Evolutionary conservation across 148 eudicot genomes (phyloP).

Genomic region (Chenopodium berlandieri): DNA sequence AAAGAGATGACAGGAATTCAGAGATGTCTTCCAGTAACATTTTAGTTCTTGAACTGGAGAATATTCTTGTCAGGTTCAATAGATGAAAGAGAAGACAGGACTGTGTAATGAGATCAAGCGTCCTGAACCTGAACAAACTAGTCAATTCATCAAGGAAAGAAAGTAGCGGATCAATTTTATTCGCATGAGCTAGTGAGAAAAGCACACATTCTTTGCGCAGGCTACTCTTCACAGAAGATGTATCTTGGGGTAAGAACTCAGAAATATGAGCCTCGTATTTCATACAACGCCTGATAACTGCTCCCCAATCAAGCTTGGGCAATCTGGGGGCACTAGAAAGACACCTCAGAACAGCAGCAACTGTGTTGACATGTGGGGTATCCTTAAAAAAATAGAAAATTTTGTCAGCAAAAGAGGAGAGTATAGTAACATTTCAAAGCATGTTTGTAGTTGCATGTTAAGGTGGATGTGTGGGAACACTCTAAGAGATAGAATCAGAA

Average conservation of each 20-base stretch:
- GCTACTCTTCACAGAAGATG: conserved; percentile 38
- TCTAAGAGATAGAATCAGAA: no score
- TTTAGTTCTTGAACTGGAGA: conserved; percentile 70
- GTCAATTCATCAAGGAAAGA: conserved; percentile 76
- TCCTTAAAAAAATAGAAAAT: neutral
- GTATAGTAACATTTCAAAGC: neutral
- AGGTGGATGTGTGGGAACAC: no score
- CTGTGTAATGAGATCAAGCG: conserved; percentile 69
- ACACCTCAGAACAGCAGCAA: conserved; percentile 63
- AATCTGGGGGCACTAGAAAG: conserved; percentile 81
- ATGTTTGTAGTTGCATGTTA: neutral
- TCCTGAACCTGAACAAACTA: conserved; percentile 68
- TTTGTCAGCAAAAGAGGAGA: conserved; percentile 5
- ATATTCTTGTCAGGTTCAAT: conserved; percentile 52
- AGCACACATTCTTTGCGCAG: conserved; percentile 69
- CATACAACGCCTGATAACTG: conserved; percentile 74
- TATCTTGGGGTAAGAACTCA: conserved; percentile 28
- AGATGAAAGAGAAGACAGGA: conserved; percentile 61
- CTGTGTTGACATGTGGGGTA: conserved; percentile 44
- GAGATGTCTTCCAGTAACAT: conserved; percentile 65
- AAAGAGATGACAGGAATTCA: conserved; percentile 50
- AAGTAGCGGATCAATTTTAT: conserved; percentile 55
- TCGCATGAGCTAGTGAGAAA: conserved; percentile 69
- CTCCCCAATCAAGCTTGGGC: conserved; percentile 78
- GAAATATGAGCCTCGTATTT: conserved; percentile 55